Evolutionary conservation across 2,329 filamentous ascomycete genomes (phyloP), one percentile per base, ranked within the genome.

Genomic region (Aphanocladium album): DNA sequence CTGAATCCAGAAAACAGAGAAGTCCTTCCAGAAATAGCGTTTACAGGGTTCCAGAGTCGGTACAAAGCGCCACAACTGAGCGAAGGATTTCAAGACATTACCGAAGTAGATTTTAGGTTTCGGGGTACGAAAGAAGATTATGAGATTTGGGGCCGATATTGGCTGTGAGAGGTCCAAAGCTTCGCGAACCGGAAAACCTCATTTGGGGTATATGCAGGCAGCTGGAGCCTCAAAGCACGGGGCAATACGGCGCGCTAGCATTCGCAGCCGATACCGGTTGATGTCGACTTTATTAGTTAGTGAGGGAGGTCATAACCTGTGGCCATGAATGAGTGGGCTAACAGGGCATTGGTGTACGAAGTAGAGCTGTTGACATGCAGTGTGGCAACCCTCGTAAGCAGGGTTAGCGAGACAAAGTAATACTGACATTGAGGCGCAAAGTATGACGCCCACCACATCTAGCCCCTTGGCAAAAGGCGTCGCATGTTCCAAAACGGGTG

Each of bases 71-170:
- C 93, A 0, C 82, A 80, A 43, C 62, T 83, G 1, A 80, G 83
- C 14, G 95, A 99, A 74, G 93, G 93, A 0, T 97, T 97, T 68
- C 78, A 89, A 64, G 91, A 97, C 66, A 84, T 99, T 39, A 79
- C 84, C 1, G 83, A 85, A 59, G 77, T 96, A 0, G 83, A 89
- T 35, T 99, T 99, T 69, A 74, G 82, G 71, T 93, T 95, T 70
- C 78, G 83, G 46, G 91, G 91, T 0, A 83, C 80, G 1, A 81
- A 85, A 56, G 84, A 88, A 37, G 86, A 91, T 65, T 87, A 86
- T 69, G 76, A 77, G 39, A 75, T 90, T 49, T 97, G 93, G 92
- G 82, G 79, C 5, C 84, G 83, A 67, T 93, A 91, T 69, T 97
- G 91, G 91, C 77, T 85, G 54, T 92, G 68, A 51, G 23, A 35